Evolutionary conservation across 192 early-diverging fungal genomes (phyloP).

Genomic region (Spizellomyces punctatus): DNA sequence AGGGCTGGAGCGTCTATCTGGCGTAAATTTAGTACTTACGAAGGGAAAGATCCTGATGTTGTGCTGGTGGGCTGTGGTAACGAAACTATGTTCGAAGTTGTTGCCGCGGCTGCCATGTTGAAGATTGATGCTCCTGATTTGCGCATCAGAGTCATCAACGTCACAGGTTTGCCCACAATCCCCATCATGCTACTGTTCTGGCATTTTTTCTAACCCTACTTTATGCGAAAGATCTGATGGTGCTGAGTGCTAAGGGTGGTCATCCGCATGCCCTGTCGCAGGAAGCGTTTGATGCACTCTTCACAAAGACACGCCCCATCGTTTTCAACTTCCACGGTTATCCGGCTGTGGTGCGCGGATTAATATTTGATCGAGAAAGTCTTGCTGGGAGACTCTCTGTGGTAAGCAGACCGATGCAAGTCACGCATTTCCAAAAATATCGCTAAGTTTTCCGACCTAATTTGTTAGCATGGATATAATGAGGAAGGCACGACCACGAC

Average conservation of each 20-base stretch:
- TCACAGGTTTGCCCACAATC: constrained; percentile 35
- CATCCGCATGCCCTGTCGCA: constrained; percentile 47
- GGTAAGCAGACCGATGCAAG: no score
- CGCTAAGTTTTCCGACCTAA: neutral
- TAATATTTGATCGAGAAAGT: constrained; percentile 35
- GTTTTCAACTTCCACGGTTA: constrained; percentile 54
- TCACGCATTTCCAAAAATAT: neutral
- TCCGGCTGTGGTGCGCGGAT: constrained; percentile 38
- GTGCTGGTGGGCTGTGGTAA: constrained; percentile 49
- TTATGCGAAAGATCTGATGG: constrained; percentile 42
- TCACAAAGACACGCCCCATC: constrained; percentile 39
- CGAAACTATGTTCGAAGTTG: constrained; percentile 45
- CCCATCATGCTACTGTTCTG: neutral
- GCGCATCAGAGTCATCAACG: constrained; percentile 46
- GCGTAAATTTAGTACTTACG: constrained; percentile 31
- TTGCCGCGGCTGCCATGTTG: constrained; percentile 43
- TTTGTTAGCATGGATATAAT: constrained; percentile 41
- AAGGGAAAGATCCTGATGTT: constrained; percentile 46
- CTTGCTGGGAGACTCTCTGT: constrained; percentile 28
- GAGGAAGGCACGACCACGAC: constrained; percentile 53
- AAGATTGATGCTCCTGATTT: constrained; percentile 39
- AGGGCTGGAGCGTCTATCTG: constrained; percentile 45
- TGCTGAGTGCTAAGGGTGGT: constrained; percentile 27
- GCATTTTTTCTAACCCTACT: neutral
- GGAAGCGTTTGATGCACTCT: constrained; percentile 37